Conservation (phyloP, 2,329 filamentous ascomycete genomes). For the Nigrospora oryzae region DNA sequence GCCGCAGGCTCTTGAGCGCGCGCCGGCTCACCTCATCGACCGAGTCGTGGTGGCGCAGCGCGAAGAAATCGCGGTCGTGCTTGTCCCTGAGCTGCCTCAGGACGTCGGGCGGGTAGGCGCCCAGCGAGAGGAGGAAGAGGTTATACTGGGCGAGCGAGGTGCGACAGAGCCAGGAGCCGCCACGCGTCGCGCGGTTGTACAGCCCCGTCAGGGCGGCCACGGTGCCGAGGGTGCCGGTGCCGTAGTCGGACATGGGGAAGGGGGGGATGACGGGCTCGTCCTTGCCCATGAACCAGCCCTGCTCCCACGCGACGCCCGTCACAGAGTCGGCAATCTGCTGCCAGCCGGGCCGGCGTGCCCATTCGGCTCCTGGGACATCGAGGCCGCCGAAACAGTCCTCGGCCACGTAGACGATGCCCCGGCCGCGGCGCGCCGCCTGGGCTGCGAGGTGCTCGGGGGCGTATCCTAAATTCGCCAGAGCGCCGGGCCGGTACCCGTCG, state of each 20-base stretch:
- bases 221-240: conserved; percentile 23
- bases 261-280: conserved; percentile 58
- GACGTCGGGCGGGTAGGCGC: conserved; percentile 36
- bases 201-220: conserved; percentile 23
- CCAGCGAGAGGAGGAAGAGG: conserved; percentile 26
- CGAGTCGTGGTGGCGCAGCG: conserved; percentile 45
- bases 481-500: conserved; percentile 62
- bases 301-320: conserved; percentile 25
- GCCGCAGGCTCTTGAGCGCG: conserved; percentile 42
- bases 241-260: conserved; percentile 49
- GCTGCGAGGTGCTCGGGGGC: conserved; percentile 44
- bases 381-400: conserved; percentile 65
- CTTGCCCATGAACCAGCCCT: conserved; percentile 27
- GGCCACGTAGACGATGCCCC: conserved; percentile 58
- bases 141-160: conserved; percentile 27
- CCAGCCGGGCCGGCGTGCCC: conserved; percentile 59
- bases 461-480: conserved; percentile 55
- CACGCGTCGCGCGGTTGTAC: conserved; percentile 20
- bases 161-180: conserved; percentile 24
- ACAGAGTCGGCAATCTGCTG: conserved; percentile 33
- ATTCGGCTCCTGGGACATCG: conserved; percentile 37
- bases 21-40: conserved; percentile 50
- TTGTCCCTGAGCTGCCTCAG: conserved; percentile 36
- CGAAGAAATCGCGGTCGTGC: conserved; percentile 43
- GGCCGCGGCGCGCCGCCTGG: conserved; percentile 43